Evolutionary conservation across 345 rosid species (phyloP).

Genomic region (Acer negundo): DNA sequence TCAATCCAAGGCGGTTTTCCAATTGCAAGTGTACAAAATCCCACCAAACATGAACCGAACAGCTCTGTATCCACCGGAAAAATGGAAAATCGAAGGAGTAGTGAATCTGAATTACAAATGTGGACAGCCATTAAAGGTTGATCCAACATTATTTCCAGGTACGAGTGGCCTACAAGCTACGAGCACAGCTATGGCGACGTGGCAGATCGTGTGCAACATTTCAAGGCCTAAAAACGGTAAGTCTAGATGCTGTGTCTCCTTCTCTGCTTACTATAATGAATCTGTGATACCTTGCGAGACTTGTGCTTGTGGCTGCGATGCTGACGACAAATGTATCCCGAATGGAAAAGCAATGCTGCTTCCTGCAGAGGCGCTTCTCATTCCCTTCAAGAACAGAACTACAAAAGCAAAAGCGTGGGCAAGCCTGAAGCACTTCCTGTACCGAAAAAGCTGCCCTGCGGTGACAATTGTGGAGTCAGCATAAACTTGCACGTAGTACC

Average conservation of each 20-base stretch:
- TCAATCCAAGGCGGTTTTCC: constrained; percentile 40
- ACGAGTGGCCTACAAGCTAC: constrained; percentile 41
- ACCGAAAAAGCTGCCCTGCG: constrained; percentile 42
- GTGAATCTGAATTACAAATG: constrained; percentile 45
- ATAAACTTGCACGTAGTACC: constrained; percentile 43
- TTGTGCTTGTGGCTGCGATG: constrained; percentile 53
- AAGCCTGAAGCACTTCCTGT: constrained; percentile 1
- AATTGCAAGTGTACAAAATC: constrained; percentile 52
- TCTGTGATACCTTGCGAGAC: constrained; percentile 54
- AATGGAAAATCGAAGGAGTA: constrained; percentile 50
- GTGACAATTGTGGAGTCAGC: constrained; percentile 46
- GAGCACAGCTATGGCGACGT: constrained; percentile 43
- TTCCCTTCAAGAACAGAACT: constrained; percentile 54
- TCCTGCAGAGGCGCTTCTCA: constrained; percentile 35
- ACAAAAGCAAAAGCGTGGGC: constrained; percentile 41
- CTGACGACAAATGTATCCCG: constrained; percentile 37
- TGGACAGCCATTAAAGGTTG: constrained; percentile 44
- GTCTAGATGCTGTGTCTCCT: constrained; percentile 56
- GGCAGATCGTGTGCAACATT: constrained; percentile 64
- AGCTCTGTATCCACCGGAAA: constrained; percentile 36
- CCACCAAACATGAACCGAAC: constrained; percentile 53
- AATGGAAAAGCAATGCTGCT: constrained; percentile 42
- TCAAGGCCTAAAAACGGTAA: constrained; percentile 28
- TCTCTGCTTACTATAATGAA: constrained; percentile 56
- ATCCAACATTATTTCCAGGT: constrained; percentile 37